phyloP scores from a whole-genome alignment of 164 flowering plant species.

The Cinnamomum micranthum region DNA sequence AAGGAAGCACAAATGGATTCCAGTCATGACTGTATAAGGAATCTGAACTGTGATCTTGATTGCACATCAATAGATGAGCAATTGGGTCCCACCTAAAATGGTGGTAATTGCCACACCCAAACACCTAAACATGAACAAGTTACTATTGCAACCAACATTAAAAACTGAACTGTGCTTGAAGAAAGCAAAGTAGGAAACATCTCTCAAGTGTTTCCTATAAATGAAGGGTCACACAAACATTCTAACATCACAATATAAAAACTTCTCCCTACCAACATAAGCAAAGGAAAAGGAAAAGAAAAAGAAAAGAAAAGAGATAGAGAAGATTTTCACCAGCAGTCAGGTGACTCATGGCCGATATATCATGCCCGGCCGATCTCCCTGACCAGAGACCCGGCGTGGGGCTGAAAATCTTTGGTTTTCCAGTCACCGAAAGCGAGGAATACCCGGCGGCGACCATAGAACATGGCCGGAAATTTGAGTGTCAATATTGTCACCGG shows the following conservation, averaged over 20 bases:
- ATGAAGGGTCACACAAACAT: neutral
- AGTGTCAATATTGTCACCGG: conserved; percentile 78
- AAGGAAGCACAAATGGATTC: no score
- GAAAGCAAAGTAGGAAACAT: neutral
- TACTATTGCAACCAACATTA: neutral
- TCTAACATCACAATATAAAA: neutral
- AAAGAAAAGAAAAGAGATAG: no score
- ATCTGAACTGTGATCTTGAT: no score
- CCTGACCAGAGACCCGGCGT: conserved; percentile 2
- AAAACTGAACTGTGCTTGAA: neutral
- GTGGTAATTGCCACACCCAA: no score
- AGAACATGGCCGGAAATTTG: conserved; percentile 45
- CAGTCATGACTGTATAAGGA: no score
- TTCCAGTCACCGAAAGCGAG: conserved; percentile 5
- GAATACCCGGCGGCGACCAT: conserved; percentile 5
- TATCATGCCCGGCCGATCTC: neutral
- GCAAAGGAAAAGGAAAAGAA: no score
- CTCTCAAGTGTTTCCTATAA: neutral
- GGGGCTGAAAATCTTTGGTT: conserved; percentile 13
- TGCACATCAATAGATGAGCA: no score
- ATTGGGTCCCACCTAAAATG: no score
- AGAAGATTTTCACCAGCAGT: neutral
- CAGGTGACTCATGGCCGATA: neutral
- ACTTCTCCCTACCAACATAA: neutral
- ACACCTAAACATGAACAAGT: no score